Evolutionary conservation across 2,329 filamentous ascomycete species (phyloP).

Genomic region (Ceratocystis huliohia): DNA sequence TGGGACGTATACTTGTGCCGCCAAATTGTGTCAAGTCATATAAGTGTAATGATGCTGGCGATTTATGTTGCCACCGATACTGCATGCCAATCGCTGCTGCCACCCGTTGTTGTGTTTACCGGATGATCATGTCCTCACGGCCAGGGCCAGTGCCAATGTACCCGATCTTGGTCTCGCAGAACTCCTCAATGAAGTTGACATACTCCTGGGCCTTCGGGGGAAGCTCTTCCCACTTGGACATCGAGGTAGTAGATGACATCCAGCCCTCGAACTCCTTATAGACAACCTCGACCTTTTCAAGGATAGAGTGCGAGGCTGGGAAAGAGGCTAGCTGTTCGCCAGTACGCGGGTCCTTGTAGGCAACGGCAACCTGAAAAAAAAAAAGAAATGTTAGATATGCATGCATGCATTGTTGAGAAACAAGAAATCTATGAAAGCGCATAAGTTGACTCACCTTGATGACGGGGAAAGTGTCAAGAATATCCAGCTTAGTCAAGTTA

Average conservation of each 20-base stretch:
- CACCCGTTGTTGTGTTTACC: conserved; percentile 19
- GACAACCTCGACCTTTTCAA: conserved; percentile 48
- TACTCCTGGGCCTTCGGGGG: conserved; percentile 53
- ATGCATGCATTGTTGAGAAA: neutral
- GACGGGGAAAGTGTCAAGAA: conserved; percentile 60
- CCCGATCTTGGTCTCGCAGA: conserved; percentile 42
- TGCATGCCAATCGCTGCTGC: neutral
- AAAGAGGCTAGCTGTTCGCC: conserved; percentile 45
- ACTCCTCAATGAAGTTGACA: conserved; percentile 54
- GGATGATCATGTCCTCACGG: conserved; percentile 49
- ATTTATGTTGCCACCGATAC: too few species aligned
- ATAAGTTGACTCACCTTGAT: conserved; percentile 39
- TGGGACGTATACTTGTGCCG: neutral
- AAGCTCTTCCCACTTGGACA: conserved; percentile 48
- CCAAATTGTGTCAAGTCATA: neutral
- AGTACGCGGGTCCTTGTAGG: conserved; percentile 43
- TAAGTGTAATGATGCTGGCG: neutral
- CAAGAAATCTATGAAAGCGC: conserved; percentile 4
- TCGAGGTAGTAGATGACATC: conserved; percentile 49
- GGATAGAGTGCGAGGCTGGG: conserved; percentile 47
- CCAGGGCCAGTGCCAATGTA: conserved; percentile 56
- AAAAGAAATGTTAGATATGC: neutral
- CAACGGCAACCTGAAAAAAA: conserved; percentile 38
- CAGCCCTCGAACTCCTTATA: conserved; percentile 60
- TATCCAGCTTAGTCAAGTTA: conserved; percentile 47